A percentile compares a stretch with the other conserved stretches of the same genome.
phyloP scores from a whole-genome alignment of 768 basidiomycete species.

The Hortiboletus flavorubellus region DNA sequence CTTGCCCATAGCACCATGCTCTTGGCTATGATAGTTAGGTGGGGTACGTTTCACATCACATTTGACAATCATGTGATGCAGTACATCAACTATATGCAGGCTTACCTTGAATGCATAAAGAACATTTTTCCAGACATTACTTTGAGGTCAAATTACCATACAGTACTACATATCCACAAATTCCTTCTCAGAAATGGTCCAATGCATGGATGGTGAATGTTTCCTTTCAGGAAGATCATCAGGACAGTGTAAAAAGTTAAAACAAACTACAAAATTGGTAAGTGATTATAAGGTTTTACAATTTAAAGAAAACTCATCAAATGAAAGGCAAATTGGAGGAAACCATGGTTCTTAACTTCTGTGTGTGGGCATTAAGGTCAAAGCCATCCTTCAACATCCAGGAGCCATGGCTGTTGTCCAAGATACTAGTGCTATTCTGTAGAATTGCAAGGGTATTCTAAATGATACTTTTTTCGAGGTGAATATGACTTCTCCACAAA shows the following conservation, averaged over 20 bases:
- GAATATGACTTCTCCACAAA: background rate
- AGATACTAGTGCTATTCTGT: background rate
- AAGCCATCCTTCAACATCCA: conserved; percentile 3
- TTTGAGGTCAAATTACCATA: conserved; percentile 31
- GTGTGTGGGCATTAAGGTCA: background rate
- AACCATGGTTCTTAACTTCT: conserved; percentile 4
- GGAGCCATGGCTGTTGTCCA: background rate
- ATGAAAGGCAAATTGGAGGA: conserved; percentile 2
- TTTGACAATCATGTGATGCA: conserved; percentile 12
- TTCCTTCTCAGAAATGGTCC: conserved; percentile 32
- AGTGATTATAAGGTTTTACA: background rate
- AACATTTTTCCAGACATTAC: conserved; percentile 17
- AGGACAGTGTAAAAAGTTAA: conserved; percentile 24
- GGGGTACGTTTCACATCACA: conserved; percentile 19
- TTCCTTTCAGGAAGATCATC: conserved; percentile 30
- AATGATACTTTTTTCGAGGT: background rate
- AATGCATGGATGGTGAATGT: conserved; percentile 34
- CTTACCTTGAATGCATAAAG: conserved; percentile 23
- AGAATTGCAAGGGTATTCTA: background rate
- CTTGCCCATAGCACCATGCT: conserved; percentile 29
- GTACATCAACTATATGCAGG: conserved; percentile 23
- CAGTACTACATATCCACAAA: conserved; percentile 28
- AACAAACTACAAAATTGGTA: background rate
- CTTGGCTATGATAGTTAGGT: background rate
- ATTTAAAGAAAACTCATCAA: background rate